Base-by-base conservation (phyloP, 2,329 filamentous ascomycete species). In the Epicoccum nigrum region DNA sequence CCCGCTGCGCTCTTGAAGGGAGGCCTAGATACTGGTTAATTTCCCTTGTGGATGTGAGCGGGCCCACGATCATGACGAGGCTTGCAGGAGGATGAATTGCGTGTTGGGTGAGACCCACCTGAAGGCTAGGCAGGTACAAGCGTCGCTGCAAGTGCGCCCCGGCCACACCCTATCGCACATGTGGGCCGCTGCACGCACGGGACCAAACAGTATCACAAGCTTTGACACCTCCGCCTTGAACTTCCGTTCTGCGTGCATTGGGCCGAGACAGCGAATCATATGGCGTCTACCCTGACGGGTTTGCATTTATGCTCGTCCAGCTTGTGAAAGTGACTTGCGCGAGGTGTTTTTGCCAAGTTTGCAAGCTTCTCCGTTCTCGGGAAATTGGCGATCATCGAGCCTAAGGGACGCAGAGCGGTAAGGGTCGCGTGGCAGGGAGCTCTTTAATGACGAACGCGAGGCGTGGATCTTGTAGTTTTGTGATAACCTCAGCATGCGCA, bases 401-500 rank as follows among this genome's bases (percentile, higher is more conserved):
- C 49, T 32, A 51, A 46, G 38, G 32, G 6, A 17, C 4, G 27
- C 13, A 34, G 30, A 45, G 43, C 38, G 34, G 31, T 16, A 53
- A 47, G 33, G 48, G 48, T 56, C 37, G 31, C 53, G 44, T 44
- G 40, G 46, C 45, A 45, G 49, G 59, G 51, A 42, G 20, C 51
- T 50, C 38, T 44, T 33, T 55, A 38, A 63, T 58, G 51, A 46
- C 28, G 16, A 23, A 31, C 25, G 25, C 25, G 42, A 46, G 37
- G 43, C 49, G 43, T 51, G 32, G 19, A 38, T 42, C 23, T 51
- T 60, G 55, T 50, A 51, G 55, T 56, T 52, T 54, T 55, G 56
- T 66, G 58, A 67, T 65, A 69, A 64, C 55, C 51, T 62, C 67
- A 71, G 63, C 52, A 72, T 72, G 69, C 68, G 64, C 63, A 64